Evolutionary conservation across 1,284 basidiomycete species (phyloP).

Genomic region (Golubevia pallescens): DNA sequence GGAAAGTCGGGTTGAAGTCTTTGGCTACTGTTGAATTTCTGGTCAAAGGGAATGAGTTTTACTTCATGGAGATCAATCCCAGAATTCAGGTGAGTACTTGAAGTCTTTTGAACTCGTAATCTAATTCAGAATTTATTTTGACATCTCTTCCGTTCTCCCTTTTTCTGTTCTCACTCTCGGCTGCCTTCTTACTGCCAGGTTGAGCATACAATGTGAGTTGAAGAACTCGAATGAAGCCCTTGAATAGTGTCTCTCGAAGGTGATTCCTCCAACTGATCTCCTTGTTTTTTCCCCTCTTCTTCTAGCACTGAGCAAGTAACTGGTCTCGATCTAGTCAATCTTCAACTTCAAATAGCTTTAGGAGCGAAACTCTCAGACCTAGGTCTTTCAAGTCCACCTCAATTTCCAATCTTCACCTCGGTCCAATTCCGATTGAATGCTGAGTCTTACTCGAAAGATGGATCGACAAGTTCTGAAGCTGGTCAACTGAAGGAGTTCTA

Average conservation of each 20-base stretch:
- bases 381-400: slow-evolving; percentile 2
- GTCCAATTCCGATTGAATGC: slow-evolving; percentile 32
- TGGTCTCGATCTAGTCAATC: slow-evolving; percentile 17
- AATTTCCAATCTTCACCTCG: slow-evolving; percentile 2
- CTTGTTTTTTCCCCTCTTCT: too few relatives aligned
- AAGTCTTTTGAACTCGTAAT: too few relatives aligned
- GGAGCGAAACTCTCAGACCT: slow-evolving; percentile 16
- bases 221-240: too few relatives aligned
- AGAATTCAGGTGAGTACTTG: slow-evolving; percentile 39
- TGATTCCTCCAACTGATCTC: too few relatives aligned
- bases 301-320: slow-evolving; percentile 29
- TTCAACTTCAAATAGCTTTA: slow-evolving; percentile 20
- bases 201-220: too few relatives aligned
- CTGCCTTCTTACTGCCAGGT: too few relatives aligned
- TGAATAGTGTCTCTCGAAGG: too few relatives aligned
- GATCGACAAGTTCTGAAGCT: slow-evolving; percentile 15
- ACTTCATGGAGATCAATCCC: slow-evolving; percentile 38
- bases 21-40: slow-evolving; percentile 33
- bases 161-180: too few relatives aligned
- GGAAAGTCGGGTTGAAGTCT: slow-evolving; percentile 10
- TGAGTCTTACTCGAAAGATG: slow-evolving; percentile 18
- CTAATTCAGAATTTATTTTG: too few relatives aligned
- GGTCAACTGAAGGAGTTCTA: slow-evolving; percentile 17
- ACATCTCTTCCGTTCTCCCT: too few relatives aligned
- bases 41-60: slow-evolving; percentile 17